phyloP scores from a whole-genome alignment of 352 stramenopile species.

The Pythium aphanidermatum region DNA sequence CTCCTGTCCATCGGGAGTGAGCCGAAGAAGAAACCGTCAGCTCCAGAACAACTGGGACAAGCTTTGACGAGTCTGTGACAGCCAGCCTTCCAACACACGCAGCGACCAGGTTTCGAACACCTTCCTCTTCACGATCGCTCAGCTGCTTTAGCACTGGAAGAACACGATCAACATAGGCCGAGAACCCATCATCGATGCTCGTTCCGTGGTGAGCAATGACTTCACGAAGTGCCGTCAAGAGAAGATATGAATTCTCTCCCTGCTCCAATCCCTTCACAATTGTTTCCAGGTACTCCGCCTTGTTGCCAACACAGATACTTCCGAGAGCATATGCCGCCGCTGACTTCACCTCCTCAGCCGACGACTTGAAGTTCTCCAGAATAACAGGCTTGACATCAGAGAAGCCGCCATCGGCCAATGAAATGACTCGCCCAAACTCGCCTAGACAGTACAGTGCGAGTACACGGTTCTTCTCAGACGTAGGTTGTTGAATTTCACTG shows the following conservation, averaged over 20 bases:
- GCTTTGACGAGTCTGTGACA: slow-evolving; percentile 81
- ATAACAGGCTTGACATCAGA: slow-evolving; percentile 88
- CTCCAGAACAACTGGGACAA: slow-evolving; percentile 89
- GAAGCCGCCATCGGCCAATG: slow-evolving; percentile 65
- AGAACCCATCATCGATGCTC: slow-evolving; percentile 68
- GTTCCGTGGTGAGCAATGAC: slow-evolving; percentile 88
- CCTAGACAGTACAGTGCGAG: slow-evolving; percentile 93
- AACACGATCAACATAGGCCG: slow-evolving; percentile 79
- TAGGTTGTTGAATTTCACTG: slow-evolving; percentile 44
- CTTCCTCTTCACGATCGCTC: slow-evolving; percentile 92
- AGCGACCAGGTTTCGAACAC: slow-evolving; percentile 96
- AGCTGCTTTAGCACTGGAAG: slow-evolving; percentile 93
- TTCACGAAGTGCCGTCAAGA: slow-evolving; percentile 95
- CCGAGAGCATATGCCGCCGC: slow-evolving; percentile 95
- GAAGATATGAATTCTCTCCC: slow-evolving; percentile 92
- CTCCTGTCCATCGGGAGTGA: slow-evolving; percentile 85
- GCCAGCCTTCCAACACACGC: slow-evolving; percentile 96
- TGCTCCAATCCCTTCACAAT: slow-evolving; percentile 93
- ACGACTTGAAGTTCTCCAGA: slow-evolving; percentile 80
- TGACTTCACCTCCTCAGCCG: slow-evolving; percentile 94
- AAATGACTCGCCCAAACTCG: slow-evolving; percentile 92
- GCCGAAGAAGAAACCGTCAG: slow-evolving; percentile 54
- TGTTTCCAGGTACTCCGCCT: slow-evolving; percentile 81
- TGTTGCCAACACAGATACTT: slow-evolving; percentile 93
- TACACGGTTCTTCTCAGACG: slow-evolving; percentile 69